Conservation (phyloP, 2,329 filamentous ascomycete species). For the Sclerotinia trifoliorum region DNA sequence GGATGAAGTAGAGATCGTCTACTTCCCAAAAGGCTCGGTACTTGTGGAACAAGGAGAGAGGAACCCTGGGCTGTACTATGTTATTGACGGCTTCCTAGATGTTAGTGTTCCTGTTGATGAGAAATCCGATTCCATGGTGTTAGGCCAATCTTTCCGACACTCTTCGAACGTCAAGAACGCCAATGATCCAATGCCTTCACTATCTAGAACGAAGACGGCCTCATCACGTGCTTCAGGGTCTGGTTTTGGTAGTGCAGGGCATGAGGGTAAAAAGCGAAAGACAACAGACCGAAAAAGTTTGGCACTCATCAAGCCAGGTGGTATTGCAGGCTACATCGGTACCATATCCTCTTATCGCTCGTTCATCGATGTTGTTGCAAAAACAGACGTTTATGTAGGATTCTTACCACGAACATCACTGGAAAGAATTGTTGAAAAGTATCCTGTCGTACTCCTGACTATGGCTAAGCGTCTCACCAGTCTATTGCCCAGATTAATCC, state of each 20-base stretch:
- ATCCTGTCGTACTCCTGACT: slow-evolving; percentile 88
- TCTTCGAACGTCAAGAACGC: slow-evolving; percentile 28
- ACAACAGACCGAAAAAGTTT: slow-evolving; percentile 65
- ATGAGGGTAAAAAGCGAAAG: slow-evolving; percentile 44
- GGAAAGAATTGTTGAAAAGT: slow-evolving; percentile 88
- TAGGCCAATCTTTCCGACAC: slow-evolving; percentile 34
- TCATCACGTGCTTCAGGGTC: slow-evolving; percentile 41
- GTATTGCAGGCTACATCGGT: slow-evolving; percentile 89
- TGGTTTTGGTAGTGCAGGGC: slow-evolving; percentile 26
- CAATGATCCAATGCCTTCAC: slow-evolving; percentile 45
- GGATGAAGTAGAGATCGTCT: slow-evolving; percentile 94
- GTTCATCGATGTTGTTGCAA: slow-evolving; percentile 94
- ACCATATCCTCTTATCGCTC: slow-evolving; percentile 93
- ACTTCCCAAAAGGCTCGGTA: slow-evolving; percentile 91
- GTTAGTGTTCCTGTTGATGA: slow-evolving; percentile 74
- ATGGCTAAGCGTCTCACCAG: slow-evolving; percentile 94
- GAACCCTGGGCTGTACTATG: slow-evolving; percentile 96
- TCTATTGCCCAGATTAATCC: slow-evolving; percentile 80
- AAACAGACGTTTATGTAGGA: slow-evolving; percentile 97
- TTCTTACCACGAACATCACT: slow-evolving; percentile 83
- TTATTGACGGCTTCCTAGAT: slow-evolving; percentile 94
- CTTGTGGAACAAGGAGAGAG: slow-evolving; percentile 95
- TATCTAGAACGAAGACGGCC: slow-evolving; percentile 46
- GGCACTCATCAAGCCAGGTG: slow-evolving; percentile 90
- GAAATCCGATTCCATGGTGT: slow-evolving; percentile 35